phyloP scores from a whole-genome alignment of 2,329 filamentous ascomycete species.

The Talaromyces sp. region DNA sequence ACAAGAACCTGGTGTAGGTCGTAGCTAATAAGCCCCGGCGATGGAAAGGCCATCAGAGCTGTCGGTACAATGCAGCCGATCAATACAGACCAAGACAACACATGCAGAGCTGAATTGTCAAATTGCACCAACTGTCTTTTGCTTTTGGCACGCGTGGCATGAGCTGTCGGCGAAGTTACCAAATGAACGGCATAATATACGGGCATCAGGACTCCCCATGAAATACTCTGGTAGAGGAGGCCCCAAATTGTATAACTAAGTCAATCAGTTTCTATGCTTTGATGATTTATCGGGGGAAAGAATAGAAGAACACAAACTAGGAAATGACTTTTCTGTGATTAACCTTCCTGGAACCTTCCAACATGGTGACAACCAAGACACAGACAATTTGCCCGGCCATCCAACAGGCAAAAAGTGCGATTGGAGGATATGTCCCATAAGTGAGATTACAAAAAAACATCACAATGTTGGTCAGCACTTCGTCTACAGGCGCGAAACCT shows the following conservation, averaged over 20 bases:
- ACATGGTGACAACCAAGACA: not conserved
- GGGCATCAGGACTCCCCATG: not conserved
- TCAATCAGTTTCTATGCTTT: not conserved
- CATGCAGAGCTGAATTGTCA: not conserved
- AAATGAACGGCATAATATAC: not conserved
- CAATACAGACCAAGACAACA: not conserved
- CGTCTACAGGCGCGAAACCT: not conserved
- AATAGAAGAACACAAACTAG: not conserved
- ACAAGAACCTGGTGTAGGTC: not conserved
- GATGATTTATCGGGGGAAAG: not conserved
- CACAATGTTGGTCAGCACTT: not conserved
- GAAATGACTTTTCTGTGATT: not conserved
- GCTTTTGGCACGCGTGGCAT: not conserved
- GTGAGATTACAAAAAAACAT: not conserved
- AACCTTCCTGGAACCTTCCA: not conserved
- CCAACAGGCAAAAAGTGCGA: not conserved
- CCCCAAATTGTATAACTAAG: not conserved
- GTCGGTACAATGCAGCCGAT: not conserved
- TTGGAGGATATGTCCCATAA: not conserved
- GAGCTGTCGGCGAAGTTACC: not conserved
- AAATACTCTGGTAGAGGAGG: not conserved
- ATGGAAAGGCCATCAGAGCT: not conserved
- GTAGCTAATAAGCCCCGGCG: not conserved
- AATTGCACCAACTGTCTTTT: not conserved
- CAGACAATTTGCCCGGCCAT: not conserved